Conservation (phyloP, 257 asterid genomes). For the Orobanche coerulescens region DNA sequence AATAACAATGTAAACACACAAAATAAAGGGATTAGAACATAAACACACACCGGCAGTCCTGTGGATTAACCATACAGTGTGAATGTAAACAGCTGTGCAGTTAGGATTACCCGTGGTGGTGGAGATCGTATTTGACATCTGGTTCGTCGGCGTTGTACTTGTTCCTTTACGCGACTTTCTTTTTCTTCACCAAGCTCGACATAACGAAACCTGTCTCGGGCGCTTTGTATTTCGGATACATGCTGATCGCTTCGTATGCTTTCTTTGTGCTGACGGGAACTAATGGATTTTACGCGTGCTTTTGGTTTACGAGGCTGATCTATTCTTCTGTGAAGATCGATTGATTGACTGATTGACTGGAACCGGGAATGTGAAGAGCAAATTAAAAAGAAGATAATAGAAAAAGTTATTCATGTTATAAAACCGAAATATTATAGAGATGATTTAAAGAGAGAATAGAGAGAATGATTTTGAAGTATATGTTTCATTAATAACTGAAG, state of each 20-base stretch:
- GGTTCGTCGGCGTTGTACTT: slow-evolving; percentile 88
- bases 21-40: too few species aligned
- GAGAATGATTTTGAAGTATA: too few species aligned
- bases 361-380: too few species aligned
- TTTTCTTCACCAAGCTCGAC: slow-evolving; percentile 85
- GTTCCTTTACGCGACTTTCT: slow-evolving; percentile 73
- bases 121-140: slow-evolving; percentile 86
- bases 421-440: too few species aligned
- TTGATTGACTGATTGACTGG: too few species aligned
- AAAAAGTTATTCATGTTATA: too few species aligned
- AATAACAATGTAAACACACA: too few species aligned
- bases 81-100: slow-evolving; percentile 96
- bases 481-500: too few species aligned
- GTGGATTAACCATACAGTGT: too few species aligned
- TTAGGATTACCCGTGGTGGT: slow-evolving; percentile 94
- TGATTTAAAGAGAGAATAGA: too few species aligned
- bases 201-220: slow-evolving; percentile 84
- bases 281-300: slow-evolving; percentile 75
- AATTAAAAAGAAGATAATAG: too few species aligned
- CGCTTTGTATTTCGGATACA: slow-evolving; percentile 71
- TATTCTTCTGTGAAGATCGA: slow-evolving; percentile 92
- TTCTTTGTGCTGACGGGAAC: slow-evolving; percentile 89
- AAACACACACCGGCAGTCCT: too few species aligned
- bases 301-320: slow-evolving; percentile 89
- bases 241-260: slow-evolving; percentile 75